These are phyloP conservation scores for Akanthomyces lecanii DNA, from an alignment of 2,329 filamentous ascomycete genomes.

Conservation along the genomic window DNA sequence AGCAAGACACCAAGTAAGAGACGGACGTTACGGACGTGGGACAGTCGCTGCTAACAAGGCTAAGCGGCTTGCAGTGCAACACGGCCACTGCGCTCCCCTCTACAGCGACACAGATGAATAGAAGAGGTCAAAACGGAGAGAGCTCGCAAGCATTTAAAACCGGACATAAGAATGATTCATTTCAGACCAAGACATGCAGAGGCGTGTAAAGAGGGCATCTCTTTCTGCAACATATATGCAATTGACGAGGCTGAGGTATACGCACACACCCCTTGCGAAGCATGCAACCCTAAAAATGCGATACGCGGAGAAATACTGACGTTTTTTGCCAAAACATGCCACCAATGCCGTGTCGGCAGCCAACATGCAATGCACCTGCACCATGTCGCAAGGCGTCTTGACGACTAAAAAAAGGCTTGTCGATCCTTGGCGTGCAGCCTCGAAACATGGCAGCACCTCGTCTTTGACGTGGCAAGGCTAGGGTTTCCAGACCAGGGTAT, in stretches of 20 bases:
- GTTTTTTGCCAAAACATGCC: too few species aligned
- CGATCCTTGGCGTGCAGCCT: constrained; percentile 7
- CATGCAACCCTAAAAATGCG: background rate
- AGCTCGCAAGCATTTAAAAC: background rate
- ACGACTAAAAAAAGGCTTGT: background rate
- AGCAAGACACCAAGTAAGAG: too few species aligned
- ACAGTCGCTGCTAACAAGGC: background rate
- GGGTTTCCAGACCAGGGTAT: too few species aligned
- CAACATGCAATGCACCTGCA: background rate
- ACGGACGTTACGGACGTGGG: background rate
- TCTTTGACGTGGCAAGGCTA: background rate
- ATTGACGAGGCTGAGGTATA: background rate
- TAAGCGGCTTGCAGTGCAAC: constrained; percentile 1
- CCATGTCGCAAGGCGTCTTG: too few species aligned
- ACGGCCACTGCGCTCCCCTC: background rate
- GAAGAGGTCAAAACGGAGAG: background rate
- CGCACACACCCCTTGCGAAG: background rate
- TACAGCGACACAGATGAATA: too few species aligned
- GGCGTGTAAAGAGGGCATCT: background rate
- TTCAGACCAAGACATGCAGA: background rate
- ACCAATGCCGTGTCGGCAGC: background rate
- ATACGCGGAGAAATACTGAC: too few species aligned
- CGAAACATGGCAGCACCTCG: background rate
- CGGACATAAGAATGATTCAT: background rate
- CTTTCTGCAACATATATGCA: background rate